Base-by-base conservation (phyloP, 176 grass and related monocot genomes). In the Stipa capillata region DNA sequence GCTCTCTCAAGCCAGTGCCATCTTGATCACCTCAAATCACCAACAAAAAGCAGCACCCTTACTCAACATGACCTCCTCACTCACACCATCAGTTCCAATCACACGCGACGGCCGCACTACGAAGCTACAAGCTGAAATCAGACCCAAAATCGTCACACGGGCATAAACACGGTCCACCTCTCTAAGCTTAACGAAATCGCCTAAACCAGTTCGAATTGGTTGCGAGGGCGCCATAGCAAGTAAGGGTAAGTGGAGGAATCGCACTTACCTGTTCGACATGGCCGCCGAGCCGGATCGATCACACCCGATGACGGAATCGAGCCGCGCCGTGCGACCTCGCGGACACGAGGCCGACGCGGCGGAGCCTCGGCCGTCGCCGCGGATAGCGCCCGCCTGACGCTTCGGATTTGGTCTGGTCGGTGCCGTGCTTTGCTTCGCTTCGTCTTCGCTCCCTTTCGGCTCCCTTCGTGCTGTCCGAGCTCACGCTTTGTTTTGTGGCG, bases 191-290 rank as follows among this genome's bases (percentile, higher is more conserved):
- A 40, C 5, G 3, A 0, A 21, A 2, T 8, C 21, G 2, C n/a
- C 25, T 14, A 32, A 39, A 57, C n/a, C n/a, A 48, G 39, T 2
- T 68, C 29, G 17, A 81, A 74, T 75, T 39, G 69, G 4, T n/a
- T 14, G 20, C 56, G 18, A 15, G 17, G n/a, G 40, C 40, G 8
- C 17, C 24, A 0, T 40, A 31, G 73, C 25, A 3, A 41, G 17
- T 0, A 1, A 47, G 25, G 36, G 27, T 16, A 9, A 47, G 74
- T 0, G 17, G 56, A 33, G 74, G 41, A 61, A 47, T 16, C 74
- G 56, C 27, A 2, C 27, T n/a, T 74, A 86, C 84, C 84, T 86
- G 76, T 5, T 80, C 50, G 77, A 65, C 84, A 85, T 79, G 76
- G 47, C 58, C 69, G 69, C 21, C 58, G 21, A 55, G 50, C 35